Base-by-base conservation (phyloP, 148 eudicot genomes). In the Amaranthus hypochondriacus region DNA sequence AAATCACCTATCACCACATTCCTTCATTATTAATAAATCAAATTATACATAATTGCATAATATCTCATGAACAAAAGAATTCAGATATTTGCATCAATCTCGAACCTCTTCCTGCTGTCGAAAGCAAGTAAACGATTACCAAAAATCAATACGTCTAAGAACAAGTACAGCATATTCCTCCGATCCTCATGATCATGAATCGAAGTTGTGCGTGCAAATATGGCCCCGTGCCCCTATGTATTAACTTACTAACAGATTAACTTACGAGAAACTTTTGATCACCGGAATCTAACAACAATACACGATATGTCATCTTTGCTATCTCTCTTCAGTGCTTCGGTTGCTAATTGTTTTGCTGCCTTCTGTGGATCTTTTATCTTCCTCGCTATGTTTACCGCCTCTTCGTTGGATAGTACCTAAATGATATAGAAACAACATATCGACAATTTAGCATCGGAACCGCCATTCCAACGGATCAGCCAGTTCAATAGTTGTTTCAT, bases 291-390 rank as follows among this genome's bases (percentile, higher is more conserved):
- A 53, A 90, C 92, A 28, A 90, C 92, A 4, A 88, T 62, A 69
- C 92, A 85, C 1, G 96, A 90, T 28, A 90, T 90, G 69, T 90
- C 96, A 60, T 90, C 96, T 85, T 85, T 90, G 73, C 96, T 90
- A 0, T 76, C 84, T 81, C 88, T 87, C 69, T 84, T 83, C 67
- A 90, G 47, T 50, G 92, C 90, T 80, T 85, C 89, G 7, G 83
- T 14, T 66, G 81, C 83, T 78, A 88, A 78, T 74, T 84, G 87
- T 80, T 85, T 86, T 7, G 96, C 92, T 9, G 96, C 96, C 79
- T 90, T 90, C 78, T 81, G 87, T 6, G 96, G 87, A 75, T 88
- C 89, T 78, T 65, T 83, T 62, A 69, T 76, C 81, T 56, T 83
- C 68, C 81, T 82, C 7, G 87, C 96, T 50, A 90, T 84, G 66